Base-by-base conservation (phyloP, 148 eudicot species). In the Hydrangea macrophylla region DNA sequence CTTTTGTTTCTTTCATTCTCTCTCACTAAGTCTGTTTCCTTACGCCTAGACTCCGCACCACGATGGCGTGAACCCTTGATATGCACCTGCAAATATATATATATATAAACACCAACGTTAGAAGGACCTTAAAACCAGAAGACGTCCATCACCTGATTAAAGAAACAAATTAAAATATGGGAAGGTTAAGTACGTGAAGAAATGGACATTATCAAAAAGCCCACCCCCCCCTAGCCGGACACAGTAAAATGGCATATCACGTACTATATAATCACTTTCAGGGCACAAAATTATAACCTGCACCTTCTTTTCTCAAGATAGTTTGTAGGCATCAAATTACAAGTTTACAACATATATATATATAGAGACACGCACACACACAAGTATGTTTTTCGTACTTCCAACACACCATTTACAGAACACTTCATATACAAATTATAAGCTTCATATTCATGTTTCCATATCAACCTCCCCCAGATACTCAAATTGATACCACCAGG, bases 61-160 rank as follows among this genome's bases (percentile, higher is more conserved):
- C 53, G 74, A 65, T 86, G 90, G 53, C 82, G 83, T 53, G 78
- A 62, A 25, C 85, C 87, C 54, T 78, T 79, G 37, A 76, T 48
- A 70, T 86, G 90, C 66, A 79, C 65, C 90, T 86, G 77, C 28
- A 59, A 62, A 42, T 48, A 12, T 15, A 7, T 0, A 51, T 45
- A 13, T 59, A 54, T 56, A 58, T 37, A 0, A 17, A 27, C 26
- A 31, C 30, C 4, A 42, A 57, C 6, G 12, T 17, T 24, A 15
- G 23, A 17, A 5, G 18, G 55, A 67, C 33, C 50, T 54, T 13
- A 3, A 17, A 23, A 53, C 23, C 31, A 54, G 15, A 55, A 33
- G 24, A 12, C 32, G 45, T 32, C 31, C 24, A 27, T 40, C 31
- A 25, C 25, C 6, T 8, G 26, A 42, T 27, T 28, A 25, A 48